Percentiles rank a stretch among this genome's conserved stretches.
Conservation (phyloP, 352 stramenopile species). For the Globisporangium solare region DNA sequence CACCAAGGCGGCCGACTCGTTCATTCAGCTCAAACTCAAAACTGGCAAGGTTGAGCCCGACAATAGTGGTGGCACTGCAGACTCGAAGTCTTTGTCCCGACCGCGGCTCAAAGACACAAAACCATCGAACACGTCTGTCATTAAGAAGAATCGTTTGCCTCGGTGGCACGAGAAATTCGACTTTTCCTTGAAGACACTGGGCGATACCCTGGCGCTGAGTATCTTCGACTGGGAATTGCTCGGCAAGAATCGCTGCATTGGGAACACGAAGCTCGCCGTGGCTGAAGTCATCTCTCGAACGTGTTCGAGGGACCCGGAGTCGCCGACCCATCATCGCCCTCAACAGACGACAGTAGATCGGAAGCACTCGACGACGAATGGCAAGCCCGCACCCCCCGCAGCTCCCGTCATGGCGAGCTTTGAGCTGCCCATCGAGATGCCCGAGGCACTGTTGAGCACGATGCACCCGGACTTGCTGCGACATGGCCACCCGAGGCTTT, state of each 20-base stretch:
- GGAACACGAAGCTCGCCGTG: slow-evolving; percentile 33
- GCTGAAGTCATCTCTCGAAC: slow-evolving; percentile 43
- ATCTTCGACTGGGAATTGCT: slow-evolving; percentile 56
- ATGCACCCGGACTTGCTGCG: slow-evolving; percentile 36
- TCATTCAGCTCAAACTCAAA: slow-evolving; percentile 49
- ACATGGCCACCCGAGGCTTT: slow-evolving; percentile 47
- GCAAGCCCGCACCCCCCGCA: background rate
- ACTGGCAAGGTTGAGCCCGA: slow-evolving; percentile 7
- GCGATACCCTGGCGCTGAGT: slow-evolving; percentile 38
- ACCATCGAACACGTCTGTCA: slow-evolving; percentile 46
- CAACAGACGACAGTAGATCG: background rate
- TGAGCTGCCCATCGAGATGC: slow-evolving; percentile 61
- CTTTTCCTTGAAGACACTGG: slow-evolving; percentile 40
- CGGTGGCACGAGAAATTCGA: slow-evolving; percentile 62
- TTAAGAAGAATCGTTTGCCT: slow-evolving; percentile 56
- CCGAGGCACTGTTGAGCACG: slow-evolving; percentile 32
- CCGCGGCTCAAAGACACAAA: background rate
- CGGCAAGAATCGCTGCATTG: slow-evolving; percentile 46
- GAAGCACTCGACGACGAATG: background rate
- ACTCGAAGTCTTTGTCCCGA: too few species aligned
- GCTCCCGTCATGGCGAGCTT: slow-evolving; percentile 50
- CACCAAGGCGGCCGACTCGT: slow-evolving; percentile 47
- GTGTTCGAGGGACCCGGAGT: slow-evolving; percentile 9
- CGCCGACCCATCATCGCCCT: background rate
- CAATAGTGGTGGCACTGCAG: slow-evolving; percentile 4